Evolutionary conservation across 495 filamentous ascomycete species (phyloP).

Genomic region (Staphylotrichum longicolle): DNA sequence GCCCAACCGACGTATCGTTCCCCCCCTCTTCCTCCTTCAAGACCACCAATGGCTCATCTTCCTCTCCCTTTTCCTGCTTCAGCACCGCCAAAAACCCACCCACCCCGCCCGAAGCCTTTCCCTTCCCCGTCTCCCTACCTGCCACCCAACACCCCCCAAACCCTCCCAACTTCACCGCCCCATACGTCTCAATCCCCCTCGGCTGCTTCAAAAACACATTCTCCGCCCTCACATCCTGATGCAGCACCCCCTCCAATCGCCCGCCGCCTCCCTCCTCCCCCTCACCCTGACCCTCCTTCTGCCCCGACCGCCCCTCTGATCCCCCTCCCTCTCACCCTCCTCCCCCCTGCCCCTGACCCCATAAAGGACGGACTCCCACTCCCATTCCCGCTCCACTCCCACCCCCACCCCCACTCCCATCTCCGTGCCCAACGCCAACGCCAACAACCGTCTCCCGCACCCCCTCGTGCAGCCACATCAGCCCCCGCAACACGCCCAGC

Average conservation of each 20-base stretch:
- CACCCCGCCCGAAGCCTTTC: constrained; percentile 8
- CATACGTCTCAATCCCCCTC: constrained; percentile 47
- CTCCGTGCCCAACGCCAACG: background rate
- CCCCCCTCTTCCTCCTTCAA: no score
- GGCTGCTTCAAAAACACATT: constrained; percentile 49
- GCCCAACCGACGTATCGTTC: no score
- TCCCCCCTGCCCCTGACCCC: no score
- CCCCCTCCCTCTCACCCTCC: background rate
- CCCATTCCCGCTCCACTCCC: background rate
- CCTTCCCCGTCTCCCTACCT: constrained; percentile 25
- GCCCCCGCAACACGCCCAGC: constrained; percentile 37
- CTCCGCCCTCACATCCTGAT: constrained; percentile 39
- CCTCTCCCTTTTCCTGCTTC: constrained; percentile 15
- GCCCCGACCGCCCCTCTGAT: background rate
- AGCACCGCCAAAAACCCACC: constrained; percentile 13
- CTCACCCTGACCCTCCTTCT: constrained; percentile 16
- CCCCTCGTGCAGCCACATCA: constrained; percentile 47
- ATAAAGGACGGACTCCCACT: no score
- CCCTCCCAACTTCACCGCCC: constrained; percentile 48
- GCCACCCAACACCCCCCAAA: constrained; percentile 38
- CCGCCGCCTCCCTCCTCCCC: constrained; percentile 18
- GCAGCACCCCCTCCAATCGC: constrained; percentile 48
- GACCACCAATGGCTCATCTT: background rate
- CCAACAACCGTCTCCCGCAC: constrained; percentile 22
- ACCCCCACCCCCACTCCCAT: background rate